phyloP scores from a whole-genome alignment of 441 rosid species.

The Bruguiera hainesii region DNA sequence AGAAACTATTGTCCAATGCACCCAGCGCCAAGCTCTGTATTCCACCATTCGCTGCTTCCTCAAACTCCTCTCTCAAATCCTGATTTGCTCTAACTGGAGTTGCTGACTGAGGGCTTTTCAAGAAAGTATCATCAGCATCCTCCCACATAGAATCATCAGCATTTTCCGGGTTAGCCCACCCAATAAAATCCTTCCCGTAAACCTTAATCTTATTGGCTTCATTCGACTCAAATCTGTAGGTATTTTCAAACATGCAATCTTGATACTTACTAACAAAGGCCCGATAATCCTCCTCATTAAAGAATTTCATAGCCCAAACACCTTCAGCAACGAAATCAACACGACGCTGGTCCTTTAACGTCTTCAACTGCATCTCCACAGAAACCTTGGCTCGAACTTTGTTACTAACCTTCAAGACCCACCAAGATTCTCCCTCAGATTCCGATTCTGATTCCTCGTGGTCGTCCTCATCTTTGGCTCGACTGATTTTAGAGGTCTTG shows the following conservation, averaged over 20 bases:
- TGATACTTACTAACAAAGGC: constrained; percentile 45
- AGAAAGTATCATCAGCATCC: constrained; percentile 73
- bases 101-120: constrained; percentile 53
- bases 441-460: constrained; percentile 38
- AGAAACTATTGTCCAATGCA: constrained; percentile 90
- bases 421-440: constrained; percentile 47
- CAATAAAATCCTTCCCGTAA: constrained; percentile 88
- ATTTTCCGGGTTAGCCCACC: constrained; percentile 86
- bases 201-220: constrained; percentile 74
- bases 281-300: constrained; percentile 50
- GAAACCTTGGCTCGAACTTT: constrained; percentile 64
- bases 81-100: constrained; percentile 56
- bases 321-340: constrained; percentile 84
- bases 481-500: constrained; percentile 37
- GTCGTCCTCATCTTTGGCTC: constrained; percentile 41
- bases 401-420: constrained; percentile 73
- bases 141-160: constrained; percentile 99
- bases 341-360: constrained; percentile 68
- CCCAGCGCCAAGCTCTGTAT: constrained; percentile 96
- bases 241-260: constrained; percentile 87
- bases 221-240: constrained; percentile 64
- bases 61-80: constrained; percentile 86
- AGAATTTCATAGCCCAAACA: constrained; percentile 88
- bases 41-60: constrained; percentile 83
- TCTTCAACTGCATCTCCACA: constrained; percentile 67